Percentiles rank a stretch among this genome's conserved stretches.
Conservation (phyloP, 352 stramenopile species). For the Globisporangium orthogonon region DNA sequence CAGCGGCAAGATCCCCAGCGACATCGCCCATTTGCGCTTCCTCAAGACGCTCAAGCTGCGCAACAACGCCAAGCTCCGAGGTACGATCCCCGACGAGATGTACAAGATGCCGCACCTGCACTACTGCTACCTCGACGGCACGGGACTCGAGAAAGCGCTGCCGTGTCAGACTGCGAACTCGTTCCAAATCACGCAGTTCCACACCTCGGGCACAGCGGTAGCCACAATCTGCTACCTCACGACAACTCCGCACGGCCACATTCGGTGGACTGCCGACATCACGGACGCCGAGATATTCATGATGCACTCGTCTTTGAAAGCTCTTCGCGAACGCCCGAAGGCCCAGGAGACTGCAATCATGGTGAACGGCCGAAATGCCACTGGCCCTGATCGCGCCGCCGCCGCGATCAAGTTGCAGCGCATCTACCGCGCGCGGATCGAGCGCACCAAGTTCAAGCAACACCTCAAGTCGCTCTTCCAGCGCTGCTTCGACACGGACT, state of each 20-base stretch:
- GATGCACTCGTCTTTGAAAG: conserved; percentile 41
- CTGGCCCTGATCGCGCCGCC: conserved; percentile 46
- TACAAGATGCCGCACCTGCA: conserved; percentile 42
- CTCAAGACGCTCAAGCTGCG: conserved; percentile 53
- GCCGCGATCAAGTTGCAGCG: conserved; percentile 61
- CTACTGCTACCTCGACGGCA: conserved; percentile 65
- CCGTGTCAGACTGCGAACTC: conserved; percentile 40
- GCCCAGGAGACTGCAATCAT: conserved; percentile 15
- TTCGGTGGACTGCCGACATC: conserved; percentile 46
- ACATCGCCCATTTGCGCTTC: conserved; percentile 34
- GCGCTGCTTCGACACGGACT: conserved; percentile 33
- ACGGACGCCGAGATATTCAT: conserved; percentile 49
- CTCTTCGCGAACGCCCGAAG: conserved; percentile 23
- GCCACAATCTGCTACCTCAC: conserved; percentile 45
- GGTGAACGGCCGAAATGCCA: conserved; percentile 47
- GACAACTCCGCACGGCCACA: conserved; percentile 13
- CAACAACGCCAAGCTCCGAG: conserved; percentile 39
- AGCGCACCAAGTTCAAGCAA: conserved; percentile 45
- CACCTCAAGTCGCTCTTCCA: conserved; percentile 56
- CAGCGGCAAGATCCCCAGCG: conserved; percentile 29
- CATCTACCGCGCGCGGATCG: conserved; percentile 62
- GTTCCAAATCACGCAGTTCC: conserved; percentile 56
- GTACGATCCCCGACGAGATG: conserved; percentile 17
- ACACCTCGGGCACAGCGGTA: conserved; percentile 8
- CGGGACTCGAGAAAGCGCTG: conserved; percentile 31